These are phyloP conservation scores for Malus sieversii DNA, from an alignment of 306 rosid genomes.

Conservation along the genomic window DNA sequence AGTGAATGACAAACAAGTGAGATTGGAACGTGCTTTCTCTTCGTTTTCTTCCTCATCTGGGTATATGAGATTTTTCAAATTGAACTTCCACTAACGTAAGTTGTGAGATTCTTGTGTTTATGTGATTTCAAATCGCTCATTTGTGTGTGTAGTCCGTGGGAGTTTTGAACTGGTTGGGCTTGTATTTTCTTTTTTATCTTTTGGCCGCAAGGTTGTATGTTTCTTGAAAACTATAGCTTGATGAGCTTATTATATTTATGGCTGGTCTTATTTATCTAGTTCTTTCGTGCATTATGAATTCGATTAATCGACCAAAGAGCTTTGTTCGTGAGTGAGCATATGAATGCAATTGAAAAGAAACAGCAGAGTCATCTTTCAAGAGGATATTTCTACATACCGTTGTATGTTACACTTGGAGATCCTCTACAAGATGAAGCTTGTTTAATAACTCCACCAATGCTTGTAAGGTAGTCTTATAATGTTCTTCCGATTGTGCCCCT, in stretches of 20 bases:
- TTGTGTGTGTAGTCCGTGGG: slow-evolving; percentile 22
- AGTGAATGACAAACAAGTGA: slow-evolving; percentile 27
- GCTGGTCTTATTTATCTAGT: neutral
- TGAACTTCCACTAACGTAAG: slow-evolving; percentile 16
- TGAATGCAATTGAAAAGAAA: neutral
- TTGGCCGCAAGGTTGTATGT: slow-evolving; percentile 18
- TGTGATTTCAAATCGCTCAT: slow-evolving; percentile 27
- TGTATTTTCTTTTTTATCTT: slow-evolving; percentile 12
- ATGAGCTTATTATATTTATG: neutral
- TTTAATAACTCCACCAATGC: slow-evolving; percentile 52
- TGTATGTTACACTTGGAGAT: slow-evolving; percentile 29
- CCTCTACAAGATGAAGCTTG: slow-evolving; percentile 43
- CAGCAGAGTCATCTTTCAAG: neutral
- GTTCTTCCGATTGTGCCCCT: slow-evolving; percentile 61
- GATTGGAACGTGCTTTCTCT: slow-evolving; percentile 15
- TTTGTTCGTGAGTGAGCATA: too few species aligned
- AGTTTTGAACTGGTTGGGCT: slow-evolving; percentile 29
- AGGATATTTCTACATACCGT: neutral
- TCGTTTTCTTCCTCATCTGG: slow-evolving; percentile 6
- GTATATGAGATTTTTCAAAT: slow-evolving; percentile 26
- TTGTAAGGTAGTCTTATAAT: slow-evolving; percentile 47
- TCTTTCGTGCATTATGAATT: neutral
- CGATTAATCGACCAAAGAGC: neutral
- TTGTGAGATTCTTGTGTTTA: slow-evolving; percentile 24
- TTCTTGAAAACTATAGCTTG: slow-evolving; percentile 24